Conservation (phyloP, 371 early-diverging fungal species). For the Globomyces sp. region DNA sequence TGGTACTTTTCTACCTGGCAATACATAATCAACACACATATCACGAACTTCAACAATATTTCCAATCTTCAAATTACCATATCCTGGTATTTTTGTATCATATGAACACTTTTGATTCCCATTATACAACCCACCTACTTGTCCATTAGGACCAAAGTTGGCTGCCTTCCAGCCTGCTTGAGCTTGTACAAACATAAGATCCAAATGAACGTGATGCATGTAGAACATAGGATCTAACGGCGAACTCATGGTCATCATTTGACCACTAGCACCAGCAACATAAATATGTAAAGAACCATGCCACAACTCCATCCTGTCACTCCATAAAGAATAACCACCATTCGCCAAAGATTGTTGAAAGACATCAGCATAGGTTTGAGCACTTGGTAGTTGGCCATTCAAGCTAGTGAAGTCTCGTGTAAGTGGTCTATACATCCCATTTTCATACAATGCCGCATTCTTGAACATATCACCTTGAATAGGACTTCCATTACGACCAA, state of each 20-base stretch:
- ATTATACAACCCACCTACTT: neutral
- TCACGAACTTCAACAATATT: constrained; percentile 7
- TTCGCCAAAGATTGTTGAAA: neutral
- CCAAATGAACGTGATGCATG: constrained; percentile 15
- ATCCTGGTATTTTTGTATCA: neutral
- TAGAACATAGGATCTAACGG: constrained; percentile 24
- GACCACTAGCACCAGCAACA: neutral
- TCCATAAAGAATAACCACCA: constrained; percentile 6
- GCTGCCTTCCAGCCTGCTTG: constrained; percentile 17
- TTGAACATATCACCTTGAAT: too few relatives aligned
- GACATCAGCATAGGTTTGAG: neutral
- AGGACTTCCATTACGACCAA: neutral
- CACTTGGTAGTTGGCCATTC: neutral
- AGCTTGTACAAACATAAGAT: constrained; percentile 19
- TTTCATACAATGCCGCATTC: too few relatives aligned
- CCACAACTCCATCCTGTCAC: constrained; percentile 9
- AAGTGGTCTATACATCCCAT: neutral
- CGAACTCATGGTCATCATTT: constrained; percentile 21
- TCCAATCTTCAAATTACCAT: constrained; percentile 2
- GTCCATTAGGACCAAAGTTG: neutral
- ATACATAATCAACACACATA: constrained; percentile 18
- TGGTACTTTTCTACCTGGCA: neutral
- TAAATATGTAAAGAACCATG: constrained; percentile 24
- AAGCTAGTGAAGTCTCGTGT: neutral
- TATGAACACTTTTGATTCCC: neutral